A percentile compares a stretch with the other conserved stretches of the same genome.
Conservation (phyloP, 768 basidiomycete genomes). For the Filobasidium wieringae region DNA sequence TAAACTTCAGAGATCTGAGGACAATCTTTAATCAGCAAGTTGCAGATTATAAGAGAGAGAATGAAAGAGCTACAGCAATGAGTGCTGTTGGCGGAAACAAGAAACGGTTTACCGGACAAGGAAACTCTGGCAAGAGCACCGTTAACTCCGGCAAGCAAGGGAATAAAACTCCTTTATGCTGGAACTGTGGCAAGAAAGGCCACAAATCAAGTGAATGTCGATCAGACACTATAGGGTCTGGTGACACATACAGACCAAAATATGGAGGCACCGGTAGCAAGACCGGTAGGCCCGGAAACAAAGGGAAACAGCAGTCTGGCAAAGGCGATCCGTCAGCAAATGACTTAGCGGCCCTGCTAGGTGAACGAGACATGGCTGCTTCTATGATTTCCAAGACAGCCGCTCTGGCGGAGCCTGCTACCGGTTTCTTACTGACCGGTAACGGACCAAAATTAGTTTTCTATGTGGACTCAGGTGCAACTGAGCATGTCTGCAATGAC, state of each 20-base stretch:
- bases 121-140: too few species aligned
- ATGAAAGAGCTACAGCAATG: too few species aligned
- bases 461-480: slow-evolving; percentile 2
- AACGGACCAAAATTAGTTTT: background rate
- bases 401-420: background rate
- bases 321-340: background rate
- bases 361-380: background rate
- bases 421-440: background rate
- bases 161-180: too few species aligned
- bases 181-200: background rate
- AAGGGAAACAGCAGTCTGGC: too few species aligned
- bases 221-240: background rate
- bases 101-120: too few species aligned
- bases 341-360: slow-evolving; percentile 3
- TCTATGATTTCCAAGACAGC: background rate
- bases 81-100: too few species aligned
- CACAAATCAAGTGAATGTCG: background rate
- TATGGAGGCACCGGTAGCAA: background rate
- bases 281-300: background rate
- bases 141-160: too few species aligned
- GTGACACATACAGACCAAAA: background rate
- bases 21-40: too few species aligned
- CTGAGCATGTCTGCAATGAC: slow-evolving; percentile 9
- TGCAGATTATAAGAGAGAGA: too few species aligned
- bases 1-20: too few species aligned